Percentiles rank a stretch among this genome's conserved stretches.
phyloP scores from a whole-genome alignment of 2,329 filamentous ascomycete species.

The Scedosporium aurantiacum region DNA sequence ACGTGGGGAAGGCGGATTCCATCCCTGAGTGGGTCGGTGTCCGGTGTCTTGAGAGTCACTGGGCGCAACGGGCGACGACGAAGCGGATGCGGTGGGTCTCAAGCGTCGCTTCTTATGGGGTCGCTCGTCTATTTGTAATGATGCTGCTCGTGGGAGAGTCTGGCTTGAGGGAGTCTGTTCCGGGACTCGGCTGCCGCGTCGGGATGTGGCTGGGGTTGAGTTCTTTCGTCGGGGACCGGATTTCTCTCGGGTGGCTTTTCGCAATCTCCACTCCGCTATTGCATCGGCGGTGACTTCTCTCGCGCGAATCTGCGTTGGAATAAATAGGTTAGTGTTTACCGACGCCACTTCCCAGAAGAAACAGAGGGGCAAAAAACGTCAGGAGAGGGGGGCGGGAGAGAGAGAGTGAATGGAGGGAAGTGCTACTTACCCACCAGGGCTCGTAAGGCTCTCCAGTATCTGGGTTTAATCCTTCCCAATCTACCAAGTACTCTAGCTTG shows the following conservation, averaged over 20 bases:
- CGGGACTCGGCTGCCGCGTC: slow-evolving; percentile 3
- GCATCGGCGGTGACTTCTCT: slow-evolving; percentile 20
- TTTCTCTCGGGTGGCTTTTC: slow-evolving; percentile 10
- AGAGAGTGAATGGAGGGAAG: neutral
- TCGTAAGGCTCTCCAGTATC: slow-evolving; percentile 1
- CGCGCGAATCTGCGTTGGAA: slow-evolving; percentile 5
- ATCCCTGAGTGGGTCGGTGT: slow-evolving; percentile 11
- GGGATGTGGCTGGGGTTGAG: slow-evolving; percentile 3
- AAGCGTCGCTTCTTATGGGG: slow-evolving; percentile 14
- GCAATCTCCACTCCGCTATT: slow-evolving; percentile 21
- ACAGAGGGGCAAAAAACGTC: neutral
- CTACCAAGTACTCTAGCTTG: slow-evolving; percentile 23
- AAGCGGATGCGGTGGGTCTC: slow-evolving; percentile 14
- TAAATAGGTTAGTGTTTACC: slow-evolving; percentile 11
- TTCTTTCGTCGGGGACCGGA: neutral
- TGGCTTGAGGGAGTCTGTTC: slow-evolving; percentile 2
- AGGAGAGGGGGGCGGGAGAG: neutral
- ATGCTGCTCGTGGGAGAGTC: neutral
- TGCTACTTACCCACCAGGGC: slow-evolving; percentile 12
- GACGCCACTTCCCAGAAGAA: neutral
- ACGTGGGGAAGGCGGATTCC: slow-evolving; percentile 8
- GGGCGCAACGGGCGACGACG: slow-evolving; percentile 17
- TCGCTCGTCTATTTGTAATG: slow-evolving; percentile 2
- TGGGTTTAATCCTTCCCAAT: slow-evolving; percentile 20
- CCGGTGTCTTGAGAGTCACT: slow-evolving; percentile 15